These are phyloP conservation scores for Haplosporangium sp. DNA, from an alignment of 371 early-diverging fungal genomes.

Conservation along the genomic window DNA sequence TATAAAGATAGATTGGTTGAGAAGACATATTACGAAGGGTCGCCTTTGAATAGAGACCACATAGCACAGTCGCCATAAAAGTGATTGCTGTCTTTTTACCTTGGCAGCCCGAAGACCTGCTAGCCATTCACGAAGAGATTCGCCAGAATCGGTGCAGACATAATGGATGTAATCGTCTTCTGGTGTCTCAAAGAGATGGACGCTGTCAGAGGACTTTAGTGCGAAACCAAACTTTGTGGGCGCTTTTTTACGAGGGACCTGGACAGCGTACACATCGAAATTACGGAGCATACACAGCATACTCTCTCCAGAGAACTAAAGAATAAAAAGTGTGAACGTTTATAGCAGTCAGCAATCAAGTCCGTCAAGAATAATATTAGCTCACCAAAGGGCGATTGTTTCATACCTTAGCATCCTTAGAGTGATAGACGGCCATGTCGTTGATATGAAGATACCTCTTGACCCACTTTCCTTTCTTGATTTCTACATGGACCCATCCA, in stretches of 20 bases:
- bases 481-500: constrained; percentile 77
- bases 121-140: constrained; percentile 86
- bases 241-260: constrained; percentile 66
- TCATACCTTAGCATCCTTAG: constrained; percentile 74
- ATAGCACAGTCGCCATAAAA: neutral
- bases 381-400: neutral
- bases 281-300: constrained; percentile 76
- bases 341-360: no score
- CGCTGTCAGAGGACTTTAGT: constrained; percentile 81
- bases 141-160: constrained; percentile 80
- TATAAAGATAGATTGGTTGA: neutral
- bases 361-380: no score
- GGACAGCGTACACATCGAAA: constrained; percentile 85
- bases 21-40: neutral
- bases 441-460: constrained; percentile 74
- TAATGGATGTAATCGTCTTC: constrained; percentile 86
- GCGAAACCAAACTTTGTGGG: constrained; percentile 89
- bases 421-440: constrained; percentile 75
- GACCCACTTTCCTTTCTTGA: constrained; percentile 83
- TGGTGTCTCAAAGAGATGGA: constrained; percentile 81
- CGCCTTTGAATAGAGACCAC: neutral
- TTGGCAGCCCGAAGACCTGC: constrained; percentile 82
- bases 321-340: neutral
- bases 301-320: constrained; percentile 62
- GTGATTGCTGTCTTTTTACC: constrained; percentile 55